Percentiles rank a stretch among this genome's conserved stretches.
phyloP scores from a whole-genome alignment of 2,329 filamentous ascomycete genomes.

The Neobulgaria alba region DNA sequence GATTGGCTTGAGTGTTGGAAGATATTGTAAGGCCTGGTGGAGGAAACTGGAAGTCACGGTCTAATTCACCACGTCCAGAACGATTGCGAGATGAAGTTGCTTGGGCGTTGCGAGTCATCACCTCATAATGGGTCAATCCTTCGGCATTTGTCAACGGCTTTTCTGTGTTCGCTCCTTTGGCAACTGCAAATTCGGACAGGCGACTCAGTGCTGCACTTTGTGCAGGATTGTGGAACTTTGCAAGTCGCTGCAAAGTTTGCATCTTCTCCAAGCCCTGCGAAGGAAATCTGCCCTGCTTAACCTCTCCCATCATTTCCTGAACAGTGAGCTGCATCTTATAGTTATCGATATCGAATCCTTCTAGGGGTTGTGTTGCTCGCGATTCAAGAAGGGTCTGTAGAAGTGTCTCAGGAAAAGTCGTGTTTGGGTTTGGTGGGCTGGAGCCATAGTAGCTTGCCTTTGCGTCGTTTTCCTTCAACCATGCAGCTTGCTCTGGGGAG shows the following conservation, averaged over 20 bases:
- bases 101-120: no score
- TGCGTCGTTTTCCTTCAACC: not conserved
- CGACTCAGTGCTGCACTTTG: slow-evolving; percentile 18
- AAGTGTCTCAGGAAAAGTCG: not conserved
- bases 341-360: not conserved
- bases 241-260: slow-evolving; percentile 27
- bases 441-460: not conserved
- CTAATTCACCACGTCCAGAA: slow-evolving; percentile 11
- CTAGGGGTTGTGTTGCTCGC: not conserved
- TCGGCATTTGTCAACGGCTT: not conserved
- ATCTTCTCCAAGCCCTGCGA: slow-evolving; percentile 24
- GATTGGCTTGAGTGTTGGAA: slow-evolving; percentile 13
- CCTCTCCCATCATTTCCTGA: slow-evolving; percentile 6
- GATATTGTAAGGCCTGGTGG: slow-evolving; percentile 12
- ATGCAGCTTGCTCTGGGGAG: not conserved
- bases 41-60: slow-evolving; percentile 21
- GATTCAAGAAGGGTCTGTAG: not conserved
- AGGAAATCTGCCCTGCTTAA: slow-evolving; percentile 2
- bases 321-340: not conserved
- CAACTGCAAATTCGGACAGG: slow-evolving; percentile 21
- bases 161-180: slow-evolving; percentile 2
- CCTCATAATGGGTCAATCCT: not conserved
- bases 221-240: slow-evolving; percentile 26
- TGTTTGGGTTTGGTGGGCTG: not conserved
- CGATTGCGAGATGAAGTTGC: no score